Base-by-base conservation (phyloP, 441 rosid genomes). In the Mallotus japonicus region DNA sequence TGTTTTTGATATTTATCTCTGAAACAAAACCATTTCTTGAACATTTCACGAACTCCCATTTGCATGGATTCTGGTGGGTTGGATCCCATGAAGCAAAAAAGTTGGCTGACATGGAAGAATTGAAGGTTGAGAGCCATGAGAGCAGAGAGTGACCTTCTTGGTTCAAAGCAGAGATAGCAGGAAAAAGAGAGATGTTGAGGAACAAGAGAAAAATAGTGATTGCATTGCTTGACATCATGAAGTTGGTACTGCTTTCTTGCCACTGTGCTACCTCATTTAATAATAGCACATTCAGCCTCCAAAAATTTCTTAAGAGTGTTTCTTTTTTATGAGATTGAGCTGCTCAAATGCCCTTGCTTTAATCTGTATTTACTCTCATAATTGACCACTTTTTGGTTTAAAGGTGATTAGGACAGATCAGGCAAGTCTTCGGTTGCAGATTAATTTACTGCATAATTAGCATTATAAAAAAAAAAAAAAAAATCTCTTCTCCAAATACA, bases 41-140 rank as follows among this genome's bases (percentile, higher is more conserved):
- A 73, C 95, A 90, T 37, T 63, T 75, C 37, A 88, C 72, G 58
- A 82, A 88, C 42, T 85, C 86, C 95, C 92, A 90, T 65, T 60
- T 78, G 86, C 92, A 88, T 51, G 95, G 95, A 75, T 75, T 80
- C 6, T 67, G 83, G 85, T 86, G 86, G 75, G 59, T 50, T 47
- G 81, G 82, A 76, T 90, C 80, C 95, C 95, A 90, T 22, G 92
- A 86, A 69, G 92, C 78, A 88, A 88, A 88, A 70, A 83, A 80
- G 67, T 83, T 37, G 20, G 90, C 57, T 2, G 90, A 80, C 19
- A 82, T 68, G 17, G 90, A 82, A 63, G 89, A 82, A 71, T 85
- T 79, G 79, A 87, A 87, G 32, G 87, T 79, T 51, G 92, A 80
- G 73, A 90, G 88, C 92, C 95, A 88, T 76, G 95, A 88, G 71